phyloP scores from a whole-genome alignment of 2,329 filamentous ascomycete genomes.

The Fusarium domesticum region DNA sequence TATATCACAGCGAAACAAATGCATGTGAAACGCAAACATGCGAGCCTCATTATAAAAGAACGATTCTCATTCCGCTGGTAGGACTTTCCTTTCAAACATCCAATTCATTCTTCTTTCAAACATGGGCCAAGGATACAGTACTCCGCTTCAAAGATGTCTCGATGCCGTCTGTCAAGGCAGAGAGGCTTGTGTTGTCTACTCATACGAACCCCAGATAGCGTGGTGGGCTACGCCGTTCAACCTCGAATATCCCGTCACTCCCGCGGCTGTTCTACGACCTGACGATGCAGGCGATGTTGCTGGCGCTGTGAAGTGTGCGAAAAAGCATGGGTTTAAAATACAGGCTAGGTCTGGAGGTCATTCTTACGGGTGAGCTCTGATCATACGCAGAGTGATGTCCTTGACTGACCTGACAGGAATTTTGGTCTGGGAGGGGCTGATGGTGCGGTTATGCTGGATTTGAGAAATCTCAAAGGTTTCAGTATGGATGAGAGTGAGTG shows the following conservation, averaged over 20 bases:
- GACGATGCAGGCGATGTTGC: conserved; percentile 52
- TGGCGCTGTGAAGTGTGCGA: conserved; percentile 56
- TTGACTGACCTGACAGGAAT: conserved; percentile 30
- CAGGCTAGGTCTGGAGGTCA: conserved; percentile 64
- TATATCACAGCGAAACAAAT: no score
- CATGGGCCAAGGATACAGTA: conserved; percentile 45
- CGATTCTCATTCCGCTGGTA: background rate
- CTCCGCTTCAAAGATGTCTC: conserved; percentile 45
- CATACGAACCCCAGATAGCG: conserved; percentile 41
- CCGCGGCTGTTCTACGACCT: conserved; percentile 56
- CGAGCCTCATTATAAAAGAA: background rate
- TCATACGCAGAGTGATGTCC: fast-evolving
- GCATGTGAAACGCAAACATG: no score
- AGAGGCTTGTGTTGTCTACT: conserved; percentile 46
- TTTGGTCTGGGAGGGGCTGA: conserved; percentile 48
- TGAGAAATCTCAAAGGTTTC: conserved; percentile 52
- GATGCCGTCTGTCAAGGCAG: conserved; percentile 45
- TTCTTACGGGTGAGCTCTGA: conserved; percentile 58
- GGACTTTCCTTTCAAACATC: background rate
- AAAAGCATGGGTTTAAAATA: conserved; percentile 47
- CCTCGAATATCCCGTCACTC: conserved; percentile 48
- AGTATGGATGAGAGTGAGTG: conserved; percentile 51
- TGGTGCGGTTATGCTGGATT: conserved; percentile 52
- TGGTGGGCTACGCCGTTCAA: conserved; percentile 54
- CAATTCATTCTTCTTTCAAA: background rate